Percentiles rank a stretch among this genome's conserved stretches.
Evolutionary conservation across 225 moss, liverwort and hornwort genomes (phyloP).

Genomic region (Sphagnum tenellum): DNA sequence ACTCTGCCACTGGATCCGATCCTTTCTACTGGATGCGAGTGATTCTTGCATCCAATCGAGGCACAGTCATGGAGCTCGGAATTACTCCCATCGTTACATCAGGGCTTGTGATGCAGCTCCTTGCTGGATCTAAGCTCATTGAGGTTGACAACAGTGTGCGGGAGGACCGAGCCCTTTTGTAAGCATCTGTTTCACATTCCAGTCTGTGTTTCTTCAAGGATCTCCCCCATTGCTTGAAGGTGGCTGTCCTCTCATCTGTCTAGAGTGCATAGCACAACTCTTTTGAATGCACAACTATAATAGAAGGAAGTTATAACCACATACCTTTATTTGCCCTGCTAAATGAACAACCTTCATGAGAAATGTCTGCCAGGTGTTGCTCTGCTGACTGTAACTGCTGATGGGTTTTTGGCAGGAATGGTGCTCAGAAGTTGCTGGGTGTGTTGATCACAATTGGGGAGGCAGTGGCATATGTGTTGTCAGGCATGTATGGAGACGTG

Average conservation of each 20-base stretch:
- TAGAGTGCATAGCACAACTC: too few relatives aligned
- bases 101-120: constrained; percentile 88
- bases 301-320: too few relatives aligned
- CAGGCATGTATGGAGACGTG: constrained; percentile 90
- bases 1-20: constrained; percentile 87
- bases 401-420: constrained; percentile 38
- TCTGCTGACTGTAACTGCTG: too few relatives aligned
- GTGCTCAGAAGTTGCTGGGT: constrained; percentile 91
- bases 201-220: too few relatives aligned
- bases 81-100: constrained; percentile 96
- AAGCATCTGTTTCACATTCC: constrained; percentile 16
- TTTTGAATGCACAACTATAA: too few relatives aligned
- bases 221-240: too few relatives aligned
- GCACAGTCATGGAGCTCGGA: constrained; percentile 93
- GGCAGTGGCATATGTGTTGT: constrained; percentile 81
- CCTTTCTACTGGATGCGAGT: constrained; percentile 98
- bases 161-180: constrained; percentile 97
- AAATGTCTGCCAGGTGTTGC: too few relatives aligned
- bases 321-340: too few relatives aligned
- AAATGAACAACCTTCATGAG: too few relatives aligned
- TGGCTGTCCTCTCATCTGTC: too few relatives aligned
- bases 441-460: constrained; percentile 91
- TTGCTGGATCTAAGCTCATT: constrained; percentile 95
- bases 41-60: constrained; percentile 88
- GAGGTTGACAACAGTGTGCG: constrained; percentile 97